Base-by-base conservation (phyloP, 2,329 filamentous ascomycete genomes). In the Botrytis aclada region DNA sequence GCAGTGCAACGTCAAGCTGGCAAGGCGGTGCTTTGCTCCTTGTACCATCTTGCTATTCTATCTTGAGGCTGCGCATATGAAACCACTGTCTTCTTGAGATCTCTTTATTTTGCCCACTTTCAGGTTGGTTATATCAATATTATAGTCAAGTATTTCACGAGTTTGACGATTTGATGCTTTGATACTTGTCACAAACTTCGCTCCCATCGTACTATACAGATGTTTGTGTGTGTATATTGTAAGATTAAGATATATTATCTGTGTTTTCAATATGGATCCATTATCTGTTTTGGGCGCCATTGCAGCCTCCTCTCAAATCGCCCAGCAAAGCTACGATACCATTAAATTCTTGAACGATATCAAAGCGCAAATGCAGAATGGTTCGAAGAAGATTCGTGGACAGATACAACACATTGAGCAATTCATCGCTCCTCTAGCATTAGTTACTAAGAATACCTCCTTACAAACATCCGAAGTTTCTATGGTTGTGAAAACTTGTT, bases 401-500 rank as follows among this genome's bases (percentile, higher is more conserved):
- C 65, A 73, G 22, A 67, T 56, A 16, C 20, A 61, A n/a, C 41
- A 73, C 5, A 39, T 74, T 22, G 73, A 73, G n/a, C 73, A 69
- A 39, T n/a, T 74, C 4, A 29, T 45, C 18, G 29, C 0, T 6
- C 51, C 73, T 43, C 37, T 51, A 12, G n/a, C 12, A 8, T 56
- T 60, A 29, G 41, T 74, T 32, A 41, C n/a, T 3, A 25, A 56
- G 4, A 74, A 74, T 45, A 39, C 54, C 5, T 63, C 70, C 1
- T 25, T 74, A 25, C 64, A 74, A 25, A 71, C 29, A 5, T 34
- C 63, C 22, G 20, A 56, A 9, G 18, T 63, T 4, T 37, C 9
- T 45, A 54, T 41, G 6, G 37, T 47, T 45, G n/a, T 74, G 8
- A 47, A 34, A 10, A 66, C 66, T 34, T 73, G 70, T 63, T 20